Conservation (phyloP, 2,329 filamentous ascomycete species). For the Chaetothyriales sp. region DNA sequence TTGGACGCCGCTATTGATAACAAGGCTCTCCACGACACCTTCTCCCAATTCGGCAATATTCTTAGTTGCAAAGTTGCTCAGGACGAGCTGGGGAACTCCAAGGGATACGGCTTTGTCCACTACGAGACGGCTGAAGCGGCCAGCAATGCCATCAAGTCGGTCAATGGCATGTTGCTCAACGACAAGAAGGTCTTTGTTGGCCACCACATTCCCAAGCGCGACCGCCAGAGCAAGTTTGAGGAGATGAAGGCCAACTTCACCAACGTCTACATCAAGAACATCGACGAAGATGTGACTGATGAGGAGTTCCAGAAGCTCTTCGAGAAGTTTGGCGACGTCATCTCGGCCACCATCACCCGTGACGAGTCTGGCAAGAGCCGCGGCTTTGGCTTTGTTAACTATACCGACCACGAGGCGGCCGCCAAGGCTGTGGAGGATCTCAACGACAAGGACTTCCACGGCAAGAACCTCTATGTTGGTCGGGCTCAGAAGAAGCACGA, state of each 20-base stretch:
- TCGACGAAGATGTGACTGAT: slow-evolving; percentile 67
- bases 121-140: slow-evolving; percentile 99
- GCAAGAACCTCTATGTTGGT: slow-evolving; percentile 92
- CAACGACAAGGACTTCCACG: slow-evolving; percentile 80
- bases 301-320: slow-evolving; percentile 92
- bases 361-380: slow-evolving; percentile 83
- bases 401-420: slow-evolving; percentile 76
- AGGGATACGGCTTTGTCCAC: slow-evolving; percentile 98
- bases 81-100: slow-evolving; percentile 91
- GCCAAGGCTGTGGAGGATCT: slow-evolving; percentile 76
- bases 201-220: slow-evolving; percentile 99
- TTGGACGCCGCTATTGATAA: slow-evolving; percentile 97
- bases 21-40: slow-evolving; percentile 99
- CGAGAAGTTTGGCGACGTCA: slow-evolving; percentile 83
- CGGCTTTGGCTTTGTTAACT: slow-evolving; percentile 95
- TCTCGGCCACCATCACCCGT: slow-evolving; percentile 83
- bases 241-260: slow-evolving; percentile 99
- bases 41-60: slow-evolving; percentile 97
- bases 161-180: slow-evolving; percentile 98
- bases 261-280: slow-evolving; percentile 99
- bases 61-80: slow-evolving; percentile 98
- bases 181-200: slow-evolving; percentile 99
- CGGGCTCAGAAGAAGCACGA: slow-evolving; percentile 99
- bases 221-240: slow-evolving; percentile 99
- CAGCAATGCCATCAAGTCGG: slow-evolving; percentile 93